Evolutionary conservation across 495 filamentous ascomycete genomes (phyloP).

Genomic region (Aspergillus nanangensis): DNA sequence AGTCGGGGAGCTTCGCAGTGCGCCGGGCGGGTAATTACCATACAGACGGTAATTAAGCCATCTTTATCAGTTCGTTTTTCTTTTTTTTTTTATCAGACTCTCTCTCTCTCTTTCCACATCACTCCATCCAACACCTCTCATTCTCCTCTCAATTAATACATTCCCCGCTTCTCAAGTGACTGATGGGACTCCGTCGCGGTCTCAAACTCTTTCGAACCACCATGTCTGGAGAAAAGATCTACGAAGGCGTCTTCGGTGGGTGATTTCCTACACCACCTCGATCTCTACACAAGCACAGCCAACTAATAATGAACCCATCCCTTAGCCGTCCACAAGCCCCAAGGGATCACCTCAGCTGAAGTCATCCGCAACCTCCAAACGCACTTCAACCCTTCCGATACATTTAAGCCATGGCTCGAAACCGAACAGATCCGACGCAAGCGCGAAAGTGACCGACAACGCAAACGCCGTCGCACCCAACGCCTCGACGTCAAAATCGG

Average conservation of each 20-base stretch:
- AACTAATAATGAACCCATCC: background rate
- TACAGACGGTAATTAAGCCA: background rate
- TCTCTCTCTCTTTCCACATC: background rate
- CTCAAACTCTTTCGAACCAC: conserved; percentile 37
- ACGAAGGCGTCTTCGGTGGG: conserved; percentile 73
- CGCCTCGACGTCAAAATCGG: conserved; percentile 82
- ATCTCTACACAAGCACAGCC: conserved; percentile 6
- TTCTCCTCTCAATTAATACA: background rate
- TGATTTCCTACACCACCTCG: background rate
- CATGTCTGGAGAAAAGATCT: conserved; percentile 55
- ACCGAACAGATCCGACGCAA: conserved; percentile 48
- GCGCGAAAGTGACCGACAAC: conserved; percentile 50
- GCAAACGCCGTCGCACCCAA: conserved; percentile 48
- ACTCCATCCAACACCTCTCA: background rate
- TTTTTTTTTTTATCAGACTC: background rate
- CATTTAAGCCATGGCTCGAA: conserved; percentile 71
- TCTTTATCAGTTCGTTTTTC: background rate
- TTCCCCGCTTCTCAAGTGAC: conserved; percentile 5
- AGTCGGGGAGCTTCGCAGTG: background rate
- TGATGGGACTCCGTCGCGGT: conserved; percentile 30
- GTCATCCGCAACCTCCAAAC: conserved; percentile 78
- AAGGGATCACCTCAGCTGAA: conserved; percentile 77
- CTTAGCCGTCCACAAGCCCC: conserved; percentile 87
- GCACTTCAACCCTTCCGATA: conserved; percentile 72
- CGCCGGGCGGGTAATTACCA: background rate